Percentiles rank a stretch among this genome's conserved stretches.
Conservation (phyloP, 495 filamentous ascomycete genomes). For the Penicillium atrosanguineum region DNA sequence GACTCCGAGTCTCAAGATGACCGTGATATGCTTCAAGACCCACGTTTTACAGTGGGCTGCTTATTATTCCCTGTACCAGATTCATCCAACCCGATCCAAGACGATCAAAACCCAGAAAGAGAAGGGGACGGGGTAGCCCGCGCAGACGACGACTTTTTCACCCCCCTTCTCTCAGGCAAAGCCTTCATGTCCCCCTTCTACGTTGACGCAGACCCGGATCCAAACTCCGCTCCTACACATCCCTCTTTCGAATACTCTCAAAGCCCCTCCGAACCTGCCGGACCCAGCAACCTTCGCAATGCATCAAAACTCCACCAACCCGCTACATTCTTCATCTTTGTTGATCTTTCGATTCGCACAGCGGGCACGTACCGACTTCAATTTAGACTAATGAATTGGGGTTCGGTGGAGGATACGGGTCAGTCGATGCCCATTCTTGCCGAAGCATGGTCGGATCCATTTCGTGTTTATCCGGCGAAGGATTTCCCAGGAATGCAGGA, state of each 20-base stretch:
- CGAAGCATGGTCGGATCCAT: slow-evolving; percentile 69
- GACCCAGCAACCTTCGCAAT: slow-evolving; percentile 9
- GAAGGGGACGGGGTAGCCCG: slow-evolving; percentile 17
- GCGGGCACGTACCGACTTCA: slow-evolving; percentile 78
- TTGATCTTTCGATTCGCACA: slow-evolving; percentile 87
- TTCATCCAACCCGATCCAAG: slow-evolving; percentile 10
- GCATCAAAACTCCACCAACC: slow-evolving; percentile 26
- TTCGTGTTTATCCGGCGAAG: slow-evolving; percentile 91
- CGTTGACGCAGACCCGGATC: slow-evolving; percentile 45
- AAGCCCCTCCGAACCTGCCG: neutral
- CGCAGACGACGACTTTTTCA: slow-evolving; percentile 27
- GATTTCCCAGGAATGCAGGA: slow-evolving; percentile 92
- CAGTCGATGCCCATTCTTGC: slow-evolving; percentile 61
- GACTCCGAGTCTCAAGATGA: slow-evolving; percentile 49
- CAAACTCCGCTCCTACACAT: slow-evolving; percentile 57
- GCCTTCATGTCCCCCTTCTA: slow-evolving; percentile 43
- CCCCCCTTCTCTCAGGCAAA: slow-evolving; percentile 40
- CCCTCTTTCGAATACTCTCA: slow-evolving; percentile 48
- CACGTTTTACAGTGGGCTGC: slow-evolving; percentile 83
- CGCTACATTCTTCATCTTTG: slow-evolving; percentile 83
- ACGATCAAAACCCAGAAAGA: slow-evolving; percentile 45
- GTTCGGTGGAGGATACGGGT: slow-evolving; percentile 48
- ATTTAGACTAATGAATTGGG: slow-evolving; percentile 80
- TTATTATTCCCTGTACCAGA: slow-evolving; percentile 50
- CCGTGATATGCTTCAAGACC: slow-evolving; percentile 63